phyloP scores from a whole-genome alignment of 805 yeast species.

The Wickerhamiella sorbophila region DNA sequence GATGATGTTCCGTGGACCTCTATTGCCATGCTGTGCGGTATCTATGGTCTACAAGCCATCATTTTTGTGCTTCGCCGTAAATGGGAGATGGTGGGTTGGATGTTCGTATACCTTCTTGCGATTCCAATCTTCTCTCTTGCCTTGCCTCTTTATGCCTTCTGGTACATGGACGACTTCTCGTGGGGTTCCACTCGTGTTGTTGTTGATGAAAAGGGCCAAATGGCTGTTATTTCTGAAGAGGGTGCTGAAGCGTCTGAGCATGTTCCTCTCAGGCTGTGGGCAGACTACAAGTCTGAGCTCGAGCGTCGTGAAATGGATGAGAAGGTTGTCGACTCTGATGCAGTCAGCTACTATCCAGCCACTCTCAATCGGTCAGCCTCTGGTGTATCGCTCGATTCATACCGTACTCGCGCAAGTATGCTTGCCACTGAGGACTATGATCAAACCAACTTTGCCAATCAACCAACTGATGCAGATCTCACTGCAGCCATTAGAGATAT shows the following conservation, averaged over 20 bases:
- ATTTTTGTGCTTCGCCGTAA: constrained; percentile 35
- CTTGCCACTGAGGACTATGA: background rate
- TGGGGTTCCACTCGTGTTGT: constrained; percentile 55
- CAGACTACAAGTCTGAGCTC: constrained; percentile 39
- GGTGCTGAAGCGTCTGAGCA: constrained; percentile 43
- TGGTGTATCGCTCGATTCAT: constrained; percentile 2
- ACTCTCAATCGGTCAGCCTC: background rate
- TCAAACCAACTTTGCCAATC: constrained; percentile 1
- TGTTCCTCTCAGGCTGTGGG: constrained; percentile 44
- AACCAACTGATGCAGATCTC: constrained; percentile 27
- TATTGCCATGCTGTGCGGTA: constrained; percentile 38
- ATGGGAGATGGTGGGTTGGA: constrained; percentile 40
- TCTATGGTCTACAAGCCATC: constrained; percentile 44
- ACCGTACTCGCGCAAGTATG: constrained; percentile 1
- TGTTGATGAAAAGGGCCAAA: constrained; percentile 37
- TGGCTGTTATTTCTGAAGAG: constrained; percentile 32
- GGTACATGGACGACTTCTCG: constrained; percentile 54
- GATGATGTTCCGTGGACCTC: constrained; percentile 41
- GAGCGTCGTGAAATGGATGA: background rate
- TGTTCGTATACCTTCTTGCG: constrained; percentile 41
- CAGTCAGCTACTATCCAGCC: constrained; percentile 1
- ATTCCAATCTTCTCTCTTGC: constrained; percentile 46
- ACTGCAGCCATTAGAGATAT: constrained; percentile 27
- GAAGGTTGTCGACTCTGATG: background rate
- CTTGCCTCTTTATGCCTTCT: constrained; percentile 42